These are phyloP conservation scores for Cryptosporidium tyzzeri DNA, from an alignment of 169 alveolate species.

Conservation along the genomic window DNA sequence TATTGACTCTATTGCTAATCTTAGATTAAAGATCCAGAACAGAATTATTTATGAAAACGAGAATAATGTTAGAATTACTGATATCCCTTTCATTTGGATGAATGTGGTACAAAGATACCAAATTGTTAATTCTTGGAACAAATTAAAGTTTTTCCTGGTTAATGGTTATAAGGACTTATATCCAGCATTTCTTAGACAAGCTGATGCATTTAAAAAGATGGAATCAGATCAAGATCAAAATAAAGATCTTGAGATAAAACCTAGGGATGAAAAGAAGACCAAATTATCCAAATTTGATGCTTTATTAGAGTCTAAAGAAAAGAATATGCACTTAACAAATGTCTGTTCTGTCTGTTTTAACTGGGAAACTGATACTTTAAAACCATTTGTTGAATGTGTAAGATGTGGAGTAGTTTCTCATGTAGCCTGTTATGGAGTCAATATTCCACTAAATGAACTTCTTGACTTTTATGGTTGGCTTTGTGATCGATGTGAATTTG, in stretches of 20 bases:
- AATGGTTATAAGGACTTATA: constrained; percentile 46
- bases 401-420: constrained; percentile 62
- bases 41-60: constrained; percentile 45
- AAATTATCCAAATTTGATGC: constrained; percentile 22
- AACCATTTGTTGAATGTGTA: constrained; percentile 67
- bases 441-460: constrained; percentile 50
- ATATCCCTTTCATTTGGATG: constrained; percentile 62
- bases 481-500: constrained; percentile 65
- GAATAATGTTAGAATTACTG: constrained; percentile 36
- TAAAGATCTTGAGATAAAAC: neutral
- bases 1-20: constrained; percentile 36
- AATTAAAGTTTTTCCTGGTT: constrained; percentile 6
- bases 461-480: constrained; percentile 71
- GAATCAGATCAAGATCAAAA: neutral
- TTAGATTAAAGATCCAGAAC: constrained; percentile 32
- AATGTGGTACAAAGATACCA: constrained; percentile 60
- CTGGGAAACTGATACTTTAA: constrained; percentile 61
- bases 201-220: neutral
- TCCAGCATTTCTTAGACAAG: constrained; percentile 37
- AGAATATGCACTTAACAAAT: constrained; percentile 19
- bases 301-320: neutral
- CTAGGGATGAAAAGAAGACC: neutral
- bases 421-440: constrained; percentile 50
- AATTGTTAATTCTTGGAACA: constrained; percentile 62
- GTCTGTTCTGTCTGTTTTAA: constrained; percentile 57